phyloP scores from a whole-genome alignment of 2,329 filamentous ascomycete species.

The Cladorrhinum sp. region DNA sequence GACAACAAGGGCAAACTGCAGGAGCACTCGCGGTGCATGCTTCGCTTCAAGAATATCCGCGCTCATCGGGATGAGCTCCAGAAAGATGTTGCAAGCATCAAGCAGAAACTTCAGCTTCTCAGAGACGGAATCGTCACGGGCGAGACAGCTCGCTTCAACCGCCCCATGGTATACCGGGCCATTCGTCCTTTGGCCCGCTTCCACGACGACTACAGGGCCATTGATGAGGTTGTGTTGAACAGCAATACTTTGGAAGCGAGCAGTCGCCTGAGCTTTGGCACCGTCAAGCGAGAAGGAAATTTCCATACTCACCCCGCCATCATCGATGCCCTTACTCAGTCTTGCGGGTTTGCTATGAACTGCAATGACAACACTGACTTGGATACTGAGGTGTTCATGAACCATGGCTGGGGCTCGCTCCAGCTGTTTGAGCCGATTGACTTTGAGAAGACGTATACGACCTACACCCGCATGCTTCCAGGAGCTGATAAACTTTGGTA shows the following conservation, averaged over 20 bases:
- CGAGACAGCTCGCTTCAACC: slow-evolving; percentile 38
- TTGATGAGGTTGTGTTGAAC: slow-evolving; percentile 33
- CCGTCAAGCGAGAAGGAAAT: background rate
- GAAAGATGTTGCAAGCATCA: background rate
- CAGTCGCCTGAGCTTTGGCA: slow-evolving; percentile 6
- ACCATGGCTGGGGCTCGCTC: slow-evolving; percentile 57
- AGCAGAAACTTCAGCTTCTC: slow-evolving; percentile 5
- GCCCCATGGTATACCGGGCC: slow-evolving; percentile 37
- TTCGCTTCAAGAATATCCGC: background rate
- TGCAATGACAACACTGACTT: slow-evolving; percentile 53
- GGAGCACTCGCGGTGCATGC: background rate
- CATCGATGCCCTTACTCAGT: slow-evolving; percentile 32
- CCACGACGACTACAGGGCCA: slow-evolving; percentile 28
- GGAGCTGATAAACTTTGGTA: slow-evolving; percentile 43
- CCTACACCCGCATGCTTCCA: slow-evolving; percentile 55
- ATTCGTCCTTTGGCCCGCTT: slow-evolving; percentile 30
- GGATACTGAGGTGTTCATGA: slow-evolving; percentile 53
- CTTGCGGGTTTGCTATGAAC: slow-evolving; percentile 58
- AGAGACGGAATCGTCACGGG: background rate
- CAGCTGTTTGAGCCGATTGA: slow-evolving; percentile 46
- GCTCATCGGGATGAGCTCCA: slow-evolving; percentile 1
- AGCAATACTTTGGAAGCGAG: slow-evolving; percentile 15
- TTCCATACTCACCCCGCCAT: slow-evolving; percentile 9
- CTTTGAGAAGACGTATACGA: slow-evolving; percentile 45
- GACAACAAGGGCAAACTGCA: slow-evolving; percentile 1